Evolutionary conservation across 441 rosid genomes (phyloP), one percentile per base, ranked within the genome.

Genomic region (Biscutella auriculata): DNA sequence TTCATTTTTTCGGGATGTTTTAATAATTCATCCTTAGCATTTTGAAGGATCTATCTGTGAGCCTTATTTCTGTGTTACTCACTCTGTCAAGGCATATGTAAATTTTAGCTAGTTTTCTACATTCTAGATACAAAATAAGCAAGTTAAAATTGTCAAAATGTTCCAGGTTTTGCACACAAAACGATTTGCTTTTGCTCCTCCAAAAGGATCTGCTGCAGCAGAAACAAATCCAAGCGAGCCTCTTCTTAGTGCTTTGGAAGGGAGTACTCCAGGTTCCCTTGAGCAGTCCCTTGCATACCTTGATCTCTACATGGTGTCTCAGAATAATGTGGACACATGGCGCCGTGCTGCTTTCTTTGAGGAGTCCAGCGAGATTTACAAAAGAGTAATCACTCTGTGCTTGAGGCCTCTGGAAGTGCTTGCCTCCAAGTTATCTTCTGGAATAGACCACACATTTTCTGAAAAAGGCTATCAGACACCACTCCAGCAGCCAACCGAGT

Each of bases 221-320:
- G 96, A 88, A 81, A 82, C 88, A 51, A 92, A 92, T 73, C 98
- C 96, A 41, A 88, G 87, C n/a, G 94, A 84, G 63, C 96, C 90
- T 60, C 88, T 92, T 57, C 88, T 92, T 65, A 84, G 79, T 60
- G 86, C 91, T 45, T 70, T 88, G 65, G 96, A 92, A 75, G 87
- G 77, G 59, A 88, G 82, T 45, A n/a, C 73, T 46, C 82, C 94
- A 1, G 73, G 78, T 77, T 85, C 91, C 28, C 89, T 88, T 51
- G 75, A 72, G 62, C 92, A 78, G 51, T 84, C 73, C 73, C 95
- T 88, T 56, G 92, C 92, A 46, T 82, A 84, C 78, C 94, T 88
- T 63, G 98, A 88, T 73, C 92, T 92, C 41, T 88, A 83, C 74
- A 92, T 80, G 95, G 84, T 83, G 55, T 84, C 94, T 62, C 97